A percentile compares a stretch with the other conserved stretches of the same genome.
Evolutionary conservation across 805 yeast genomes (phyloP).

Genomic region (Geotrichum ghanense): DNA sequence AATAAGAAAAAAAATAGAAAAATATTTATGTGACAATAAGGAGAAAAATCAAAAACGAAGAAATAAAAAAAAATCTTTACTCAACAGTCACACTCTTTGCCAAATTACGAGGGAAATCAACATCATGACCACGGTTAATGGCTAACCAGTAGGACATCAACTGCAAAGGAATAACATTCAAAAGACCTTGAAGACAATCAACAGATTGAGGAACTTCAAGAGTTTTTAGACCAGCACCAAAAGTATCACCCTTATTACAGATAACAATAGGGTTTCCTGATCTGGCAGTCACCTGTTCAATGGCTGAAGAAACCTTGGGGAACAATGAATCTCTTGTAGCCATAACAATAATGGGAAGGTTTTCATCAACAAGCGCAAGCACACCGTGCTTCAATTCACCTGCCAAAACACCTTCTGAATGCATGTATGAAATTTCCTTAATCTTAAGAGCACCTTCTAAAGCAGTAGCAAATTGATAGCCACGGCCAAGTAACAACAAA

Average conservation of each 20-base stretch:
- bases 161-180: slow-evolving; percentile 90
- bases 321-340: slow-evolving; percentile 94
- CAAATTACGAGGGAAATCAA: slow-evolving; percentile 96
- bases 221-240: slow-evolving; percentile 31
- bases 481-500: slow-evolving; percentile 86
- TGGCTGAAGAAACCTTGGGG: slow-evolving; percentile 91
- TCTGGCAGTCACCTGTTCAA: slow-evolving; percentile 94
- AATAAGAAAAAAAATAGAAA: neutral
- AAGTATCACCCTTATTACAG: slow-evolving; percentile 68
- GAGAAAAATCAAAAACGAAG: neutral
- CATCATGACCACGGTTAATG: slow-evolving; percentile 87
- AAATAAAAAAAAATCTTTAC: slow-evolving; percentile 30
- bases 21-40: neutral
- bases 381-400: slow-evolving; percentile 99
- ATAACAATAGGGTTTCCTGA: slow-evolving; percentile 93
- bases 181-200: slow-evolving; percentile 93
- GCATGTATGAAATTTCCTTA: slow-evolving; percentile 97
- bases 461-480: slow-evolving; percentile 94
- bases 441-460: slow-evolving; percentile 97
- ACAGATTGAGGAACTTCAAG: slow-evolving; percentile 91
- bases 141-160: slow-evolving; percentile 96
- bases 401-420: slow-evolving; percentile 97
- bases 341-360: slow-evolving; percentile 86
- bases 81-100: slow-evolving; percentile 98
- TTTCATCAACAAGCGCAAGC: slow-evolving; percentile 88